A percentile compares a stretch with the other conserved stretches of the same genome.
phyloP scores from a whole-genome alignment of 495 filamentous ascomycete species.

The Hypoxylon trugodes region DNA sequence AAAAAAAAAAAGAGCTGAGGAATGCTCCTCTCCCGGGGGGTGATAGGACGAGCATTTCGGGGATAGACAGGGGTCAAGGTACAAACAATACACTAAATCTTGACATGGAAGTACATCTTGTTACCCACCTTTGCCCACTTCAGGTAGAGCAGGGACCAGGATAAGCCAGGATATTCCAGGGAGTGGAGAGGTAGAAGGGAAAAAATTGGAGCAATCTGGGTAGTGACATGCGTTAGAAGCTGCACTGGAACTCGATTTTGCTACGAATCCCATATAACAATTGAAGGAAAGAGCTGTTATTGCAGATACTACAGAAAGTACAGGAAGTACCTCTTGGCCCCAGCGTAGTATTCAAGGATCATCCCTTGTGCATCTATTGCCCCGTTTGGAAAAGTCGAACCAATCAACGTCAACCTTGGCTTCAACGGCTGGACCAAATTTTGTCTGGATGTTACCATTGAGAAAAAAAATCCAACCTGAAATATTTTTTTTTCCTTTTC shows the following conservation, averaged over 20 bases:
- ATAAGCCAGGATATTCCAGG: no score
- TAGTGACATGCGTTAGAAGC: conserved; percentile 31
- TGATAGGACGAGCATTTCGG: conserved; percentile 24
- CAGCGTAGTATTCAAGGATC: conserved; percentile 25
- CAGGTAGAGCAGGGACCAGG: conserved; percentile 27
- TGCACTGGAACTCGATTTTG: conserved; percentile 25
- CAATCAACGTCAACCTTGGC: conserved; percentile 21
- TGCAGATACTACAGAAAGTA: no score
- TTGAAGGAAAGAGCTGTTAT: conserved; percentile 19
- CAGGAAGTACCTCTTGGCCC: conserved; percentile 30
- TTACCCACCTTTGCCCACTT: no score
- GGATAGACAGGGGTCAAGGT: conserved; percentile 25
- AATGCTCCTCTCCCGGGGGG: conserved; percentile 34
- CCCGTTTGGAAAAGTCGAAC: conserved; percentile 28
- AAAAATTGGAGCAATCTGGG: conserved; percentile 29
- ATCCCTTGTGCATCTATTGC: conserved; percentile 36
- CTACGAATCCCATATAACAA: conserved; percentile 37
- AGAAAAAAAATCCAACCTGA: conserved; percentile 13
- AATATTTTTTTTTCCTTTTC: conserved; percentile 16
- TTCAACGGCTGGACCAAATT: conserved; percentile 28
- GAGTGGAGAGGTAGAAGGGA: conserved; percentile 10
- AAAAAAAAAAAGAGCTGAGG: conserved; percentile 37
- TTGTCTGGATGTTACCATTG: conserved; percentile 22
- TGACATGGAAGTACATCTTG: no score
- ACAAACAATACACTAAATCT: conserved; percentile 35